Evolutionary conservation across 768 basidiomycete species (phyloP).

Genomic region (Boletus vermiculosoides): DNA sequence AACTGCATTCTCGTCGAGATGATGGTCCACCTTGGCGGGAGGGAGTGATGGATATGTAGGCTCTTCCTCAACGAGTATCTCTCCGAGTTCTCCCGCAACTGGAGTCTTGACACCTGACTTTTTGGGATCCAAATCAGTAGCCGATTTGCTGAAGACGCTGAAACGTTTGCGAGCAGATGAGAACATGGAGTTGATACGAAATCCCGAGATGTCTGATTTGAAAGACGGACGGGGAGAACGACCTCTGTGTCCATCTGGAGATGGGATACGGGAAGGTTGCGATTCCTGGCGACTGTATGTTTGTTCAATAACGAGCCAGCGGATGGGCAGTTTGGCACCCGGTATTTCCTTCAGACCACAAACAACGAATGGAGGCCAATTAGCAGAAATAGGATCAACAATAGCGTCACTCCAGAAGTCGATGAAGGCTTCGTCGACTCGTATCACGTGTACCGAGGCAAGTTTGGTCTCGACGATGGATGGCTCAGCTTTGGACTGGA

Average conservation of each 20-base stretch:
- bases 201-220: conserved; percentile 42
- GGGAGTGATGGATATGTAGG: conserved; percentile 8
- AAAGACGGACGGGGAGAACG: conserved; percentile 46
- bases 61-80: conserved; percentile 59
- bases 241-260: conserved; percentile 27
- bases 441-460: conserved; percentile 40
- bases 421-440: conserved; percentile 77
- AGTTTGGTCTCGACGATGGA: conserved; percentile 39
- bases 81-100: conserved; percentile 69
- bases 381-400: conserved; percentile 60
- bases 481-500: conserved; percentile 17
- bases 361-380: conserved; percentile 69
- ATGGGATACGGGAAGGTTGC: conserved; percentile 28
- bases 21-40: conserved; percentile 33
- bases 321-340: conserved; percentile 33
- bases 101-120: conserved; percentile 36
- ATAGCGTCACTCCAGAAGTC: conserved; percentile 81
- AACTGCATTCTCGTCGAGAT: conserved; percentile 22
- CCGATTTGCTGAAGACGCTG: conserved; percentile 50
- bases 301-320: conserved; percentile 74
- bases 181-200: conserved; percentile 41
- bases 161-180: conserved; percentile 59
- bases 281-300: conserved; percentile 42
- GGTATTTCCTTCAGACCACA: conserved; percentile 57
- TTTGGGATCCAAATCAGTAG: conserved; percentile 21